Base-by-base conservation (phyloP, 192 early-diverging fungal genomes). In the Entomortierella parvispora region DNA sequence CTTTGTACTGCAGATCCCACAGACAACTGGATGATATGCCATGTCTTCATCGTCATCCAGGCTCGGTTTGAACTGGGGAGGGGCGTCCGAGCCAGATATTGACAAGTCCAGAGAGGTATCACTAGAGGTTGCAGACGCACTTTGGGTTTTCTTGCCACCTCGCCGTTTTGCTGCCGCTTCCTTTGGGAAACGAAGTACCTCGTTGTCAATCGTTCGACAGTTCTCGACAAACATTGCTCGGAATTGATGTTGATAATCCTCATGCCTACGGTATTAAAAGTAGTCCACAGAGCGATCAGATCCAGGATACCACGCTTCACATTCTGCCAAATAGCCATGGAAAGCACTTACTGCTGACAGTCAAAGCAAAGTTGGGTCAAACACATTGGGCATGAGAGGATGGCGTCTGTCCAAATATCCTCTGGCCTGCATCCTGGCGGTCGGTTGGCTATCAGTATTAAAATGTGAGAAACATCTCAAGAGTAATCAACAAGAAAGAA, bases 211-310 rank as follows among this genome's bases (percentile, higher is more conserved):
- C 14, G 85, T 64, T 18, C 81, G 58, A 55, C 90, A 92, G 65
- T 88, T 81, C 44, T 84, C 83, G 2, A 90, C 89, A 80, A 92
- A 92, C 81, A 92, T 88, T 20, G 90, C 89, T 32, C 90, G 75
- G 66, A 82, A 92, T 58, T 92, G 90, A 51, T 83, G 82, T 14
- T 78, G 48, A 65, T 89, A 90, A 12, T 59, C 18, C 7, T 86
- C 87, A 48, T 92, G 90, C 61, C 87, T 88, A 62, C n/a, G 26
- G 8, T 20, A 32, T 34, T 8, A 58, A 22, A 29, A 18, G 4
- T 0, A 23, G 18, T n/a, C n/a, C n/a, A n/a, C n/a, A n/a, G n/a
- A n/a, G n/a, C 4, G 47, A 18, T 15, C 22, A 23, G 47, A 49
- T 40, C 37, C 37, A 5, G n/a, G 22, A 23, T n/a, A n/a, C n/a